Conservation (phyloP, 2,329 filamentous ascomycete species). For the Botrytis fabae region DNA sequence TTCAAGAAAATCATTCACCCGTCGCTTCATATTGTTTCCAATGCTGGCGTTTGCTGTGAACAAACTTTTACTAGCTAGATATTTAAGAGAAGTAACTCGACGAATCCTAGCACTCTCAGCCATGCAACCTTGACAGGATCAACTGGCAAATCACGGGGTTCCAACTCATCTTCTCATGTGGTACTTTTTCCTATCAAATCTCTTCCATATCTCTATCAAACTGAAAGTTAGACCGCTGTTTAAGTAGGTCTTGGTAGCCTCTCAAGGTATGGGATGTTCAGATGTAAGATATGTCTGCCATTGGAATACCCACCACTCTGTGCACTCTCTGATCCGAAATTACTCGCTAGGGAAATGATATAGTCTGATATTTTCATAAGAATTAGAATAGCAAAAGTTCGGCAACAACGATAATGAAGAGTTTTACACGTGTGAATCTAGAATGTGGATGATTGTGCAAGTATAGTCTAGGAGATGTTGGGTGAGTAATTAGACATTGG, state of each 20-base stretch:
- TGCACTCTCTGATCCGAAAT: fast-evolving
- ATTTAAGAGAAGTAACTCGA: background rate
- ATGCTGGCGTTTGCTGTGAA: no score
- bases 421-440: fast-evolving
- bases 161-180: fast-evolving
- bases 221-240: background rate
- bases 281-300: background rate
- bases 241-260: background rate
- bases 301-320: background rate
- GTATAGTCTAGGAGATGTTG: fast-evolving
- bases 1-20: background rate
- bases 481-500: no score
- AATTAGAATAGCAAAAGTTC: background rate
- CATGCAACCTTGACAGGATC: background rate
- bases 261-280: fast-evolving
- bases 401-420: background rate
- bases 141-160: background rate
- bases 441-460: no score
- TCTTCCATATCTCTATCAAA: background rate
- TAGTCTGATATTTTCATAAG: background rate
- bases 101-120: background rate
- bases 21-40: fast-evolving
- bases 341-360: background rate
- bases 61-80: background rate
- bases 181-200: background rate